Percentiles rank a stretch among this genome's conserved stretches.
These are phyloP conservation scores for Sphagnum magellanicum DNA, from an alignment of 228 moss, liverwort and hornwort species.

Conservation along the genomic window DNA sequence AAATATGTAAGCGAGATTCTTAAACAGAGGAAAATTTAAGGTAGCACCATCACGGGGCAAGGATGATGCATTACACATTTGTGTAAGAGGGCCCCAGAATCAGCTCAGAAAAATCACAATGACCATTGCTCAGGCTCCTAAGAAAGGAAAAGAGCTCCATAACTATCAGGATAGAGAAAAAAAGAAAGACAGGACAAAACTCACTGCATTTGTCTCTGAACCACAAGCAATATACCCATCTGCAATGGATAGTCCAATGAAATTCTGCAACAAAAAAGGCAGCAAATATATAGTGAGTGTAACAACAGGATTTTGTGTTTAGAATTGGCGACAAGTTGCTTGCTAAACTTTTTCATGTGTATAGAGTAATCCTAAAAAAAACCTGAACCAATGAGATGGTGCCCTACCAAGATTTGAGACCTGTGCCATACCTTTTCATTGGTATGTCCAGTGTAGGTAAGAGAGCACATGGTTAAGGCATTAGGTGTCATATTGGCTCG, in stretches of 20 bases:
- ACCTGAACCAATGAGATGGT: too few species aligned
- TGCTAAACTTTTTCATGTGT: too few species aligned
- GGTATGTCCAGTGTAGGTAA: slow-evolving; percentile 87
- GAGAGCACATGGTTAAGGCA: slow-evolving; percentile 46
- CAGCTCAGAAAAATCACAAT: too few species aligned
- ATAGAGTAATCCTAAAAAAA: too few species aligned
- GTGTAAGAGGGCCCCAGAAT: too few species aligned
- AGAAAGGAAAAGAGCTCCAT: too few species aligned
- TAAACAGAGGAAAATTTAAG: not conserved
- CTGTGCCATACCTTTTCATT: slow-evolving; percentile 71
- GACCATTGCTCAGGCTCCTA: too few species aligned
- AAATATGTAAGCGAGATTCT: not conserved
- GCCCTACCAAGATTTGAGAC: too few species aligned
- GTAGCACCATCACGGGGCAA: not conserved
- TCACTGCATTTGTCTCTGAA: slow-evolving; percentile 86
- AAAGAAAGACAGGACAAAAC: not conserved
- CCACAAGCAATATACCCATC: slow-evolving; percentile 96
- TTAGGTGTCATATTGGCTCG: slow-evolving; percentile 57
- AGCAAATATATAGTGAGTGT: too few species aligned
- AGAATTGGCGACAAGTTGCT: too few species aligned
- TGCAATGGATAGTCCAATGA: slow-evolving; percentile 89
- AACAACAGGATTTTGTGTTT: too few species aligned
- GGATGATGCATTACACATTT: too few species aligned
- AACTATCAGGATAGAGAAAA: not conserved
- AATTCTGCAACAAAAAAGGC: slow-evolving; percentile 53